Evolutionary conservation across 768 basidiomycete genomes (phyloP).

Genomic region (Cytidiella melzeri): DNA sequence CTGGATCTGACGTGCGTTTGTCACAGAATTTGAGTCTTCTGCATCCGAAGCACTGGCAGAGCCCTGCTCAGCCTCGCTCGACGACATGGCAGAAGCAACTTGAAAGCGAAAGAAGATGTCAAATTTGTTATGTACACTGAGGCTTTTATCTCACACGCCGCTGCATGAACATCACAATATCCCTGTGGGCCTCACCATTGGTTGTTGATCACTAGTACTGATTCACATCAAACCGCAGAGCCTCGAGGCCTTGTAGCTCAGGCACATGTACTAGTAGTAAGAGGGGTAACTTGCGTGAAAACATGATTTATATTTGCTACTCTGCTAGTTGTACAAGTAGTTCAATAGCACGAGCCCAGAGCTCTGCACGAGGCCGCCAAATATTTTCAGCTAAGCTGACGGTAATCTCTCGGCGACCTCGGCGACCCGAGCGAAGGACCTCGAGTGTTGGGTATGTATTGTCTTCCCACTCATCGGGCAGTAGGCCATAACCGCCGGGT

Average conservation of each 20-base stretch:
- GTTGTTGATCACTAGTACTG: background rate
- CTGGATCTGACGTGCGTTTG: too few species aligned
- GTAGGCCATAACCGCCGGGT: conserved; percentile 1
- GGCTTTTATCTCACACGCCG: too few species aligned
- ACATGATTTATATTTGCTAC: background rate
- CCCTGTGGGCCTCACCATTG: background rate
- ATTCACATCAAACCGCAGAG: too few species aligned
- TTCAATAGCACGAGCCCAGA: background rate
- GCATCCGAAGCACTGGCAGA: too few species aligned
- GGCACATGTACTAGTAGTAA: background rate
- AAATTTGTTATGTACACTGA: too few species aligned
- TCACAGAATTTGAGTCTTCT: too few species aligned
- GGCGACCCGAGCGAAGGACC: background rate
- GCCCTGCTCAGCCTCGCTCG: too few species aligned
- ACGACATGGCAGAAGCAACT: too few species aligned
- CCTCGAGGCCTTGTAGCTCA: background rate
- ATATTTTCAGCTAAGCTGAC: background rate
- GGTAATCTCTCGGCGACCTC: background rate
- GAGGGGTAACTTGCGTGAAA: background rate
- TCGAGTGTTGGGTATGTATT: conserved; percentile 1
- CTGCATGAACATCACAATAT: background rate
- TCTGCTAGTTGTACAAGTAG: background rate
- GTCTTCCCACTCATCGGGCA: conserved; percentile 6
- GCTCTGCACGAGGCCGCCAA: background rate
- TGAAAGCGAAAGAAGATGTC: too few species aligned